Evolutionary conservation across 495 filamentous ascomycete genomes (phyloP), one percentile per base, ranked within the genome.

Genomic region (Parmelia sp.): DNA sequence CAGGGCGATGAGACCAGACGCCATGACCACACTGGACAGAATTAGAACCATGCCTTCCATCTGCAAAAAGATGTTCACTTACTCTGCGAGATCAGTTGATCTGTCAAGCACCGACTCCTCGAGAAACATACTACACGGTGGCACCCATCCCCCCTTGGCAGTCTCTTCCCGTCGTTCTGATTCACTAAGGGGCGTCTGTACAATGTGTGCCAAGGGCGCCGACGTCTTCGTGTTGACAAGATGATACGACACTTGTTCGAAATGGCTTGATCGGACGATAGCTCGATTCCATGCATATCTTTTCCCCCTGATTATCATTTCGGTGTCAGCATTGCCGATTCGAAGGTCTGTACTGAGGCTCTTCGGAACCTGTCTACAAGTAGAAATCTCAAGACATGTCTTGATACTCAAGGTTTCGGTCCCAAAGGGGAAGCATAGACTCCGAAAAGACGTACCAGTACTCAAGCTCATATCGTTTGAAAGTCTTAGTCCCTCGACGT

Each of bases 81-180:
- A 97, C 92, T 98, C 94, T 66, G 90, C 90, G 74, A 93, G 83
- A 73, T 97, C 94, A 64, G 86, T 86, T 71, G 82, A 76, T 65
- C 81, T 83, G 51, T 85, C 79, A 65, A 90, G 76, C 56, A 92
- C 77, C 25, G 78, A 79, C 44, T 83, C 71, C 74, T 96, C 91
- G 65, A 98, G 90, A 83, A 88, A 89, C 85, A 98, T 85, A 63
- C 88, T 88, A 70, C 88, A 94, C 35, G 91, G 92, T 56, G 91
- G 91, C 39, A 98, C 80, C 90, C 94, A 97, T 49, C 91, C 93
- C 57, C 92, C 94, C 62, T 89, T 89, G 31, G 76, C 79, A 66
- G 87, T 81, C 68, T 96, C 92, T 65, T 88, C 88, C n/a, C 77
- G 73, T 14, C 83, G 81, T 75, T 96, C 86, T 69, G 75, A 76